A percentile compares a stretch with the other conserved stretches of the same genome.
These are phyloP conservation scores for Coniochaeta sp. DNA, from an alignment of 2,329 filamentous ascomycete genomes.

Conservation along the genomic window DNA sequence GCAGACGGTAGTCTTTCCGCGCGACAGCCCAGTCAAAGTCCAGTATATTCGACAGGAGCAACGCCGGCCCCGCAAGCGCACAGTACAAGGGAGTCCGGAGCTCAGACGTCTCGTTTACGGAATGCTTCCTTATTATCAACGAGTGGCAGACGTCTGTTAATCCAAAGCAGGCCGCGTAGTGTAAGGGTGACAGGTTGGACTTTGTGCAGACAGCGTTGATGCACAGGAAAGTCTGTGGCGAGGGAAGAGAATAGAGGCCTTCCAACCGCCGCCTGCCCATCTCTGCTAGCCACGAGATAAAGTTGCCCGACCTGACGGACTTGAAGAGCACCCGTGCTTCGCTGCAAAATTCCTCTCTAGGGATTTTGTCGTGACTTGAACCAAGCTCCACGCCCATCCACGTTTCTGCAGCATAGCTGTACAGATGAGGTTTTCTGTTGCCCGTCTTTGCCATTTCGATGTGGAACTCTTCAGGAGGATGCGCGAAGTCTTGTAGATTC, in stretches of 20 bases:
- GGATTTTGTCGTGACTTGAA: neutral
- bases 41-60: neutral
- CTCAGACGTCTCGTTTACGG: neutral
- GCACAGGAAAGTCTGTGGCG: neutral
- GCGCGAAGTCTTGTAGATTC: neutral
- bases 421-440: no score
- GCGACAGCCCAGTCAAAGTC: neutral
- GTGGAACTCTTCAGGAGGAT: neutral
- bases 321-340: neutral
- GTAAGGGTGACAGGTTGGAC: neutral
- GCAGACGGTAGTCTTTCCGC: neutral
- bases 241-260: neutral
- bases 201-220: neutral
- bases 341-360: neutral
- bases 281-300: neutral
- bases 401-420: neutral
- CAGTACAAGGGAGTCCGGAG: neutral
- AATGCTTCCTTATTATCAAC: neutral
- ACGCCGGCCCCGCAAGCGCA: neutral
- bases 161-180: neutral
- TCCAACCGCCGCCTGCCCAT: neutral
- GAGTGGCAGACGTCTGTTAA: neutral
- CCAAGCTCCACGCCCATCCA: neutral
- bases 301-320: neutral
- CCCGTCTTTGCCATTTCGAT: no score